Evolutionary conservation across 2,329 filamentous ascomycete genomes (phyloP), one percentile per base, ranked within the genome.

Genomic region (Clonostachys chloroleuca): DNA sequence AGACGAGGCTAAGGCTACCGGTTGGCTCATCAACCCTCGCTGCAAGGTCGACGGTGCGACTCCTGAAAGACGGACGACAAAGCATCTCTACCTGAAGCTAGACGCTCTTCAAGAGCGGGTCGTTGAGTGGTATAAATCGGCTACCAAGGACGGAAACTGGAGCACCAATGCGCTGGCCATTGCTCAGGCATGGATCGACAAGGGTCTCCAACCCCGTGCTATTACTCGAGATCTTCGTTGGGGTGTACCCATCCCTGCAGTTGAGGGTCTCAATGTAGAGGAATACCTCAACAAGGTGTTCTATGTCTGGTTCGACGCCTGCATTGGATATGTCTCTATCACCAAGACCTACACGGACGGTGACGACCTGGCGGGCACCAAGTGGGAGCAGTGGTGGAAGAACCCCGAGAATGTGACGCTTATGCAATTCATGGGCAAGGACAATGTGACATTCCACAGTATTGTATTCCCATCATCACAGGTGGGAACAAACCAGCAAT

Each of bases 371-470:
- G 57, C 61, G 5, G 69, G 72, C 40, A 78, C 84, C 41, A 78
- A 95, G 52, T 96, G 92, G 92, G 84, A 95, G 72, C 80, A 89
- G 61, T 96, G 92, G 92, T 96, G 92, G 92, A 84, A 87, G 61
- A 87, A 95, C 64, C 89, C 90, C 1, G 86, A 95, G 41, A 78
- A 95, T 34, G 91, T 96, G 43, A 81, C 86, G 61, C 80, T 96
- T 12, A 96, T 94, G 67, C 92, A 96, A 70, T 95, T 96, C 75
- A 89, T 96, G 82, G 92, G 92, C 69, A 96, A 96, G 61, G 67
- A 73, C 58, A 69, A 69, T 34, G 64, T 89, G 14, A 83, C 83
- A 30, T 69, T 68, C 56, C 91, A 96, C 71, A 88, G 87, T 41
- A 88, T 96, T 59, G 91, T 95, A 61, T 96, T 95, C 75, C 92